Conservation (phyloP, 768 basidiomycete species). For the Leucosporidium scottii region DNA sequence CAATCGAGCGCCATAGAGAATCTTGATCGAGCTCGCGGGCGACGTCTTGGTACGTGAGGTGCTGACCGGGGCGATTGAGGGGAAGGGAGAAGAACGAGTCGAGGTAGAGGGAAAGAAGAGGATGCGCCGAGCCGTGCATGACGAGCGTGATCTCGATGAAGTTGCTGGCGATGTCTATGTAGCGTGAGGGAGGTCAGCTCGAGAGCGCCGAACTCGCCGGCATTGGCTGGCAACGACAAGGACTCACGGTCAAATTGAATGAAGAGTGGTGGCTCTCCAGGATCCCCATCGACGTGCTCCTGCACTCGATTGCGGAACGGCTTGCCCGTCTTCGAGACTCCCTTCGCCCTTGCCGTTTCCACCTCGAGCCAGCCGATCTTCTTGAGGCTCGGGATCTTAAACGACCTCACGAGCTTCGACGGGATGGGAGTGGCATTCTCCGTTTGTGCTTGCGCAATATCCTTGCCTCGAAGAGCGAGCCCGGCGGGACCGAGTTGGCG, state of each 20-base stretch:
- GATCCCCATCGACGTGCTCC: conserved; percentile 62
- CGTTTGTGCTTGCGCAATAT: conserved; percentile 71
- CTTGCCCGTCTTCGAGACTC: conserved; percentile 40
- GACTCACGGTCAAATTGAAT: conserved; percentile 69
- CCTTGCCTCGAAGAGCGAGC: conserved; percentile 58
- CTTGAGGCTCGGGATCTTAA: conserved; percentile 82
- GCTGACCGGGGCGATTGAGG: conserved; percentile 62
- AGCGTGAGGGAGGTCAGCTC: not conserved
- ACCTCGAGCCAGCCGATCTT: conserved; percentile 87
- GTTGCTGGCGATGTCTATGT: conserved; percentile 60
- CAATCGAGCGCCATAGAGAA: conserved; percentile 76
- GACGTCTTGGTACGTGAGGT: conserved; percentile 77
- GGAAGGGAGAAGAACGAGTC: conserved; percentile 84
- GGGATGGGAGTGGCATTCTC: conserved; percentile 82
- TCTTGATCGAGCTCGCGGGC: conserved; percentile 81
- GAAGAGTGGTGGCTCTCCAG: conserved; percentile 68
- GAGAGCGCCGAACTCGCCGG: not conserved
- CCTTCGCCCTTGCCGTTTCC: conserved; percentile 60
- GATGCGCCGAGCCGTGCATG: conserved; percentile 52
- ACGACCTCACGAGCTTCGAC: conserved; percentile 65
- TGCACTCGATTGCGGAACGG: conserved; percentile 46
- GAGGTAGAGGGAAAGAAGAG: conserved; percentile 68
- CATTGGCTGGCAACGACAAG: not conserved
- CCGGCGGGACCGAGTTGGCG: conserved; percentile 69
- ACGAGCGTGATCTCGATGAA: conserved; percentile 78